Conservation (phyloP, 306 rosid species). For the Erythrophleum fordii region DNA sequence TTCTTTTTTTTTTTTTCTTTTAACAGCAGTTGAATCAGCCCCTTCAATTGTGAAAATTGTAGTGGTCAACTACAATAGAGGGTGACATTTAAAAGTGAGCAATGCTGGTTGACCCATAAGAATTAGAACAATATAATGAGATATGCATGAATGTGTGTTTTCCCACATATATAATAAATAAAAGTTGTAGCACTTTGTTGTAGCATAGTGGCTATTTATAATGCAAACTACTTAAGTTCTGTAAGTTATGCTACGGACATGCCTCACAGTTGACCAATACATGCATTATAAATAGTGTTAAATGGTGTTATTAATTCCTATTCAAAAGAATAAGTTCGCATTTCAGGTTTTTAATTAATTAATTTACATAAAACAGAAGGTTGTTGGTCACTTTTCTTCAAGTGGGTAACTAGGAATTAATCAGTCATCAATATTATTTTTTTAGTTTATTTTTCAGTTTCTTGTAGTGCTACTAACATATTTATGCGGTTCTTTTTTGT, state of each 20-base stretch:
- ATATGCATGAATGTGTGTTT: conserved; percentile 41
- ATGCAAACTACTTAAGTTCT: background rate
- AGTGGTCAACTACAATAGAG: background rate
- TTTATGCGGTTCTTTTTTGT: background rate
- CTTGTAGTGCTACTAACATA: background rate
- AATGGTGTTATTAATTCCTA: too few relatives aligned
- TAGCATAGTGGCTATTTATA: conserved; percentile 32
- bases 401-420: background rate
- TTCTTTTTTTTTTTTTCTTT: background rate
- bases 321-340: too few relatives aligned
- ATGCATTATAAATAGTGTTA: background rate
- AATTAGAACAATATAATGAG: conserved; percentile 10
- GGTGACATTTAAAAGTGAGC: background rate
- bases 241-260: conserved; percentile 20
- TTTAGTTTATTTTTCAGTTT: conserved; percentile 6
- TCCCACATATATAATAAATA: conserved; percentile 30
- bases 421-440: background rate
- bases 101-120: background rate
- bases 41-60: background rate
- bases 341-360: too few relatives aligned
- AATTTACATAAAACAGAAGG: too few relatives aligned
- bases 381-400: background rate
- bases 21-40: background rate
- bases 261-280: conserved; percentile 37
- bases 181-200: conserved; percentile 31